Evolutionary conservation across 2,329 filamentous ascomycete genomes (phyloP).

Genomic region (Magnaporthales sp.): DNA sequence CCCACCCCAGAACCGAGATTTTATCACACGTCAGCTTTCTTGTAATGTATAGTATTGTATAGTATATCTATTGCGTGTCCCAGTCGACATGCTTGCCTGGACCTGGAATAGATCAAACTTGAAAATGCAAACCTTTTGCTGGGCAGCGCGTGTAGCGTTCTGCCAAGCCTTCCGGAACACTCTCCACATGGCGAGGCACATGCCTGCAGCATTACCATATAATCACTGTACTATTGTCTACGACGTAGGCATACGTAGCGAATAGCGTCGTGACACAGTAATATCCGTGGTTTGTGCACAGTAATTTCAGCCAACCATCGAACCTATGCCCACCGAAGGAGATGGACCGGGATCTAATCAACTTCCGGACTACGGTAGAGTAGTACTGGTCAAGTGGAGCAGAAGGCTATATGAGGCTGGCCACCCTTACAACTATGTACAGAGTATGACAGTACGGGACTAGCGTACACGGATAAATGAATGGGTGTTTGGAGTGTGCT

Average conservation of each 20-base stretch:
- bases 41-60: neutral
- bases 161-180: neutral
- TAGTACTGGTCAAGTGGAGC: neutral
- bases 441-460: neutral
- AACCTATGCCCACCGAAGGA: neutral
- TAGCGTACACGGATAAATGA: neutral
- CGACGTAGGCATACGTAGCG: neutral
- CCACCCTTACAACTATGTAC: no score
- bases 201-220: neutral
- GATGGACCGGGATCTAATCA: neutral
- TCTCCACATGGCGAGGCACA: neutral
- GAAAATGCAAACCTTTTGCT: neutral
- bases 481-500: neutral
- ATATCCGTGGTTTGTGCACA: neutral
- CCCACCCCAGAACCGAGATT: neutral
- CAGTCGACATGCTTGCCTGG: neutral
- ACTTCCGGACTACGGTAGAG: neutral
- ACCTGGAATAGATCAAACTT: neutral
- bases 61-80: neutral
- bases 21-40: neutral
- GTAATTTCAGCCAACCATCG: neutral
- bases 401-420: neutral
- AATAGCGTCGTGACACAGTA: neutral
- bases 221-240: neutral
- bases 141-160: neutral